phyloP scores from a whole-genome alignment of 192 early-diverging fungal species.

The Podila verticillata region DNA sequence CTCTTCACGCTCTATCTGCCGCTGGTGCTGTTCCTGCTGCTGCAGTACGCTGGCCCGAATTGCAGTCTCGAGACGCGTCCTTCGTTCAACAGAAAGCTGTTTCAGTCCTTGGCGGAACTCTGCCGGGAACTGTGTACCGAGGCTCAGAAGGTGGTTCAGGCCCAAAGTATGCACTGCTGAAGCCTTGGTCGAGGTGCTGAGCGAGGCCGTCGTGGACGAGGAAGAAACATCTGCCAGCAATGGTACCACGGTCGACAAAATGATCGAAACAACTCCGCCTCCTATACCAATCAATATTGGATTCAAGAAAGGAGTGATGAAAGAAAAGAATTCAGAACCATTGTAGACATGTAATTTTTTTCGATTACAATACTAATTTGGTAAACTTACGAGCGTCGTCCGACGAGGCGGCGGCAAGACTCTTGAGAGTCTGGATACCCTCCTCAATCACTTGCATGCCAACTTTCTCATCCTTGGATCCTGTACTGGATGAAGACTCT shows the following conservation, averaged over 20 bases:
- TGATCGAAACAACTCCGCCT: slow-evolving; percentile 42
- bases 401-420: slow-evolving; percentile 37
- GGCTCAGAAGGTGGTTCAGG: slow-evolving; percentile 51
- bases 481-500: neutral
- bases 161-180: slow-evolving; percentile 47
- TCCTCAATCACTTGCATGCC: slow-evolving; percentile 54
- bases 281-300: slow-evolving; percentile 20
- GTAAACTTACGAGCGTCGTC: slow-evolving; percentile 54
- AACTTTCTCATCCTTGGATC: slow-evolving; percentile 22
- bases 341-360: too few relatives aligned
- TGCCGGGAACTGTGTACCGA: slow-evolving; percentile 51
- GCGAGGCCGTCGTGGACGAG: neutral
- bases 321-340: neutral
- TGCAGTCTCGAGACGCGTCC: slow-evolving; percentile 59
- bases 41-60: slow-evolving; percentile 57
- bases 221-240: slow-evolving; percentile 43
- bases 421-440: slow-evolving; percentile 59
- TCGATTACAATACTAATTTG: too few relatives aligned
- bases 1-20: slow-evolving; percentile 44
- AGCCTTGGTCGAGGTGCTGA: slow-evolving; percentile 6
- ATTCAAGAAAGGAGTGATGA: neutral
- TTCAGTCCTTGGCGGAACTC: slow-evolving; percentile 56
- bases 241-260: slow-evolving; percentile 57
- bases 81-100: slow-evolving; percentile 39
- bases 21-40: slow-evolving; percentile 53